Base-by-base conservation (phyloP, 2,329 filamentous ascomycete species). In the Nothophaeocryptopus gaeumannii region DNA sequence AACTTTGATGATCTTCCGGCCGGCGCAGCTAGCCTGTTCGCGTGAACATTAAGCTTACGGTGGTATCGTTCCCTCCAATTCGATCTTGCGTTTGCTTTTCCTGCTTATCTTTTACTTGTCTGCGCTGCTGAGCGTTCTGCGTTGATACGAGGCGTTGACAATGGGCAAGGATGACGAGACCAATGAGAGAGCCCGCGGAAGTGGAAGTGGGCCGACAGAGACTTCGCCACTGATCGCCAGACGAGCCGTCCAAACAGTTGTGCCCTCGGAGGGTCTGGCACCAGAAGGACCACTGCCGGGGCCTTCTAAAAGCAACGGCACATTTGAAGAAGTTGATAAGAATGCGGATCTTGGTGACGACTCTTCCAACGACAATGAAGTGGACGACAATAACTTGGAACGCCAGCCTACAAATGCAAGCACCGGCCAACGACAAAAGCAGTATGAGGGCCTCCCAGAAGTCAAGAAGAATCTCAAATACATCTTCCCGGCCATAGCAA, bases 401-500 rank as follows among this genome's bases (percentile, higher is more conserved):
- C 61, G 67, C 15, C 67, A 69, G 54, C 32, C 51, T 50, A 40
- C 47, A 10, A 35, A 50, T 11, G 60, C 60, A 12, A 65, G 64
- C 45, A 50, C 53, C 11, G 62, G 61, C 39, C 67, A 50, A 9
- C 58, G 63, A 34, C 56, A 60, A 29, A 64, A 59, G 45, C 67
- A 74, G 51, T 72, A 70, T 52, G 64, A 74, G 54, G 76, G 75
- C 3, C 61, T 75, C 48, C 72, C 75, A 0, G 76, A 78, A 54
- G 71, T 78, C 5, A 73, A 68, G 54, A 73, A 73, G 58, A 70
- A 70, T 44, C 67, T 85, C 64, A 75, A 74, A 47, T 79, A 78
- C 57, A 79, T 86, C 47, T 67, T 85, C 31, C 82, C 82, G 2
- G 81, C 82, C 1, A 68, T 85, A 39, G 78, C 76, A 8, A 76